Evolutionary conservation across 2,329 filamentous ascomycete species (phyloP).

Genomic region (Aspergillus hiratsukae): DNA sequence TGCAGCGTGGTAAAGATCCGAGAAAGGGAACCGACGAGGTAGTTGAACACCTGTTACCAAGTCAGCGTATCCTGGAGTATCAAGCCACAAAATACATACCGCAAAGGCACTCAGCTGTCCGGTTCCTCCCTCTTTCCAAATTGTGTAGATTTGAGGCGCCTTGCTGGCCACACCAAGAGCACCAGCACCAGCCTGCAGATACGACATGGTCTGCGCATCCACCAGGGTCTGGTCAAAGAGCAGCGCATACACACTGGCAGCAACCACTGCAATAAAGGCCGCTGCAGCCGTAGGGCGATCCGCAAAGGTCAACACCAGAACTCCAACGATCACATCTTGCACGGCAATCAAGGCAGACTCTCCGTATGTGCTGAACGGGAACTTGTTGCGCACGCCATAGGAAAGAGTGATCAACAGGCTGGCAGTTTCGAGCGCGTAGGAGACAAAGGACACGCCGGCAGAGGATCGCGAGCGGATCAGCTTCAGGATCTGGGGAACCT

Average conservation of each 20-base stretch:
- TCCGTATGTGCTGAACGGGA: constrained; percentile 95
- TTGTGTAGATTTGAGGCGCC: constrained; percentile 84
- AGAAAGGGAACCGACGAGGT: constrained; percentile 83
- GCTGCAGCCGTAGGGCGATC: constrained; percentile 65
- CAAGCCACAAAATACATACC: constrained; percentile 51
- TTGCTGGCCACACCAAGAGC: constrained; percentile 83
- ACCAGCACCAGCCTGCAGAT: constrained; percentile 80
- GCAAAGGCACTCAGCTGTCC: constrained; percentile 96
- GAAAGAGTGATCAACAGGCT: constrained; percentile 84
- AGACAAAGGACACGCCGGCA: constrained; percentile 79
- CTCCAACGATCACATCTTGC: constrained; percentile 86
- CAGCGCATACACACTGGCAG: constrained; percentile 63
- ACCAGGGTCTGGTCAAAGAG: constrained; percentile 61
- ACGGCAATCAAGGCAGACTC: constrained; percentile 88
- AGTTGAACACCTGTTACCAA: constrained; percentile 81
- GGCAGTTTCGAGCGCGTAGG: constrained; percentile 86
- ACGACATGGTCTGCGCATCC: constrained; percentile 62
- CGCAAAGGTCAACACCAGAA: constrained; percentile 79
- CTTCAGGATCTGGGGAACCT: constrained; percentile 95
- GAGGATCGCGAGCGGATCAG: constrained; percentile 75
- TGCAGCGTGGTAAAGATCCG: constrained; percentile 97
- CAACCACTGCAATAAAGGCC: constrained; percentile 72
- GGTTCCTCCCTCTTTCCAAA: constrained; percentile 79
- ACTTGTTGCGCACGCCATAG: constrained; percentile 86
- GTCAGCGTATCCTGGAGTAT: background rate